Conservation (phyloP, 2,329 filamentous ascomycete genomes). For the Dactylellina haptotyla region DNA sequence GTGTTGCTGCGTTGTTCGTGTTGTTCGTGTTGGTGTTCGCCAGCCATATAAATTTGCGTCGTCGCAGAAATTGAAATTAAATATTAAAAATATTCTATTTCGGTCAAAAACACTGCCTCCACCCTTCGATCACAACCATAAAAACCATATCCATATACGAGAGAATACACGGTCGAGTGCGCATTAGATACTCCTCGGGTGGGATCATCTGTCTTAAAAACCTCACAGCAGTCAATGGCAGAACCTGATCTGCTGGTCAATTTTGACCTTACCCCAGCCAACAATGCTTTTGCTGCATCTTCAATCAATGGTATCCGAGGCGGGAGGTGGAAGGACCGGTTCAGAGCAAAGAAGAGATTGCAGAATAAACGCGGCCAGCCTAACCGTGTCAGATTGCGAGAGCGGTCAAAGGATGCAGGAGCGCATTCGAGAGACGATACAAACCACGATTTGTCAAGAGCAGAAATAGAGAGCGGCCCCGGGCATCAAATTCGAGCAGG, state of each 20-base stretch:
- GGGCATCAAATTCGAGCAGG: conserved; percentile 63
- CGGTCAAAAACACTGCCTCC: no score
- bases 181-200: no score
- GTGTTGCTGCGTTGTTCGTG: no score
- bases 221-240: conserved; percentile 72
- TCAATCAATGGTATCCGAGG: conserved; percentile 74
- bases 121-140: no score
- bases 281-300: conserved; percentile 70
- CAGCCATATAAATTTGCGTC: not conserved
- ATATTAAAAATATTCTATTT: not conserved
- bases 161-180: no score
- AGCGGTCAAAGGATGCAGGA: conserved; percentile 38
- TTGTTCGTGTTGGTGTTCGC: conserved; percentile 10
- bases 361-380: conserved; percentile 66
- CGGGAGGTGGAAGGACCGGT: conserved; percentile 90
- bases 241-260: conserved; percentile 96
- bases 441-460: conserved; percentile 45
- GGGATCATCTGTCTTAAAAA: not conserved
- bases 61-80: not conserved
- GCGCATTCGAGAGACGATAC: conserved; percentile 25
- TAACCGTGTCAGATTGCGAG: conserved; percentile 57
- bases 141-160: no score
- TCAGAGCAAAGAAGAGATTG: conserved; percentile 78
- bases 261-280: conserved; percentile 77
- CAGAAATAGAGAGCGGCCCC: conserved; percentile 27